A percentile compares a stretch with the other conserved stretches of the same genome.
Conservation (phyloP, 441 rosid species). For the Jatropha podagrica region DNA sequence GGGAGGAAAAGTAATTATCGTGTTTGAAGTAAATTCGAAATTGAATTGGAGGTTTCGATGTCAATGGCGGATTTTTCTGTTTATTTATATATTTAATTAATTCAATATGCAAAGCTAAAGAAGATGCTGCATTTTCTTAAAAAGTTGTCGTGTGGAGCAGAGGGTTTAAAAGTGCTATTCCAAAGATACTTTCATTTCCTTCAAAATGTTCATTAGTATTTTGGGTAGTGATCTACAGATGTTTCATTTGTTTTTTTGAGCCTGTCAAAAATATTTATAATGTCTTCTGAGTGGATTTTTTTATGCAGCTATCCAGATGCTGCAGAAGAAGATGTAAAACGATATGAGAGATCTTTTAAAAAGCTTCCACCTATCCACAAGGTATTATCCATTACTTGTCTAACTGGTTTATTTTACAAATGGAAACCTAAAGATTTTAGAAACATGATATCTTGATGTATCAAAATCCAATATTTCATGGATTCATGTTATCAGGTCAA, state of each 20-base stretch:
- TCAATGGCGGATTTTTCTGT: not conserved
- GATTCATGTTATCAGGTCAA: not conserved
- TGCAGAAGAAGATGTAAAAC: conserved; percentile 77
- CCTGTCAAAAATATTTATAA: not conserved
- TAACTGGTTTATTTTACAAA: not conserved
- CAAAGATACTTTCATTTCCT: too few relatives aligned
- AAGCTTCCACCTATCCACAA: conserved; percentile 78
- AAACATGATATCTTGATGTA: not conserved
- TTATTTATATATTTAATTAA: not conserved
- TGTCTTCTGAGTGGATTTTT: not conserved
- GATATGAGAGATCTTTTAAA: conserved; percentile 74
- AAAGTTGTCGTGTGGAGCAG: too few relatives aligned
- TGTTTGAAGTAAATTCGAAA: too few relatives aligned
- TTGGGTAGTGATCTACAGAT: not conserved
- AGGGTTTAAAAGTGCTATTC: too few relatives aligned
- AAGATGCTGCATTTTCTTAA: too few relatives aligned
- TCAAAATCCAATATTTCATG: not conserved
- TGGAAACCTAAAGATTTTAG: not conserved
- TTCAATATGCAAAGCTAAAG: too few relatives aligned
- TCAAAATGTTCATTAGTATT: not conserved
- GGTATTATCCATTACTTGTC: conserved; percentile 35
- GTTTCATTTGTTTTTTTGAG: too few relatives aligned
- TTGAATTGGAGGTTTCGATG: too few relatives aligned
- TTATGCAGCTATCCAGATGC: conserved; percentile 79
- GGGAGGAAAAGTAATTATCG: too few relatives aligned